Evolutionary conservation across 495 filamentous ascomycete genomes (phyloP).

Genomic region (Penicillium waksmanii): DNA sequence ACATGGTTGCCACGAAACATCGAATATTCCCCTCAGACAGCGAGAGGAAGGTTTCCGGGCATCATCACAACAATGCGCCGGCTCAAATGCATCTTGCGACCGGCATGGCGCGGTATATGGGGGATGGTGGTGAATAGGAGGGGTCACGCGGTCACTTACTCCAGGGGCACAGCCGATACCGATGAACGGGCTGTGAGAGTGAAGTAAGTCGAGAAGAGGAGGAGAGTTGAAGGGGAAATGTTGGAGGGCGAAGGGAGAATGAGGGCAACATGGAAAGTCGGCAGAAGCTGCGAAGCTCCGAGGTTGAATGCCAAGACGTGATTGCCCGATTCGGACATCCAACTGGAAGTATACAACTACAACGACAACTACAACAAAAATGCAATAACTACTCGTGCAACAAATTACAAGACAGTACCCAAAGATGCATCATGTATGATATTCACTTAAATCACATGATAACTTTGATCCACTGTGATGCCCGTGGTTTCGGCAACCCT

Average conservation of each 20-base stretch:
- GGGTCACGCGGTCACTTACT: constrained; percentile 27
- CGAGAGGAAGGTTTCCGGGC: background rate
- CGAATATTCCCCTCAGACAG: background rate
- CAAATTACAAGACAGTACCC: no score
- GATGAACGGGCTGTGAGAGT: background rate
- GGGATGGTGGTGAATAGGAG: constrained; percentile 12
- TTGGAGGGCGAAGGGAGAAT: background rate
- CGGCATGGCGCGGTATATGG: background rate
- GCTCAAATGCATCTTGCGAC: constrained; percentile 14
- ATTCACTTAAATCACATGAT: no score
- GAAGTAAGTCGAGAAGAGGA: background rate
- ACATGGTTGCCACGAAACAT: constrained; percentile 13
- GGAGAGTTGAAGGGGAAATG: constrained; percentile 2
- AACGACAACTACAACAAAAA: background rate
- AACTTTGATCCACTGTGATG: constrained; percentile 8
- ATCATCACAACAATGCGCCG: constrained; percentile 2
- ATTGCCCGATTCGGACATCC: constrained; percentile 30
- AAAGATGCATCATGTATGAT: no score
- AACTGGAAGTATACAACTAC: constrained; percentile 9
- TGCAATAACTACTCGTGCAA: no score
- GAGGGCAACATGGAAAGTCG: constrained; percentile 8
- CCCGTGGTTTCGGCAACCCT: background rate
- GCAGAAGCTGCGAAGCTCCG: constrained; percentile 24
- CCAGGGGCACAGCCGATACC: constrained; percentile 1
- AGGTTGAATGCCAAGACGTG: constrained; percentile 34